Conservation (phyloP, 306 rosid genomes). For the Prunus padus region DNA sequence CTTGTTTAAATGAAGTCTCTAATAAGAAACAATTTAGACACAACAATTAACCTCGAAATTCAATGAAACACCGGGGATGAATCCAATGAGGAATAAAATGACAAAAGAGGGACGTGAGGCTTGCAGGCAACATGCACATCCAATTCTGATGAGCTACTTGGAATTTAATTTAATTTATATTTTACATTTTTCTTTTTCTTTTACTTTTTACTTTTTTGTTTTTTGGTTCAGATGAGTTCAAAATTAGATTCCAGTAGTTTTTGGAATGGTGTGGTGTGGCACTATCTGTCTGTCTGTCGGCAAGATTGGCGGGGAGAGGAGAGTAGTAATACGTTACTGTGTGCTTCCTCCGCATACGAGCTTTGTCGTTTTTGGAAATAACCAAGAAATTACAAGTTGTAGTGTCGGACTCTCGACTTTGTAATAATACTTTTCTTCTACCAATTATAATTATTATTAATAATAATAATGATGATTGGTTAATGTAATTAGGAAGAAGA, state of each 20-base stretch:
- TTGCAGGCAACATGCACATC: not conserved
- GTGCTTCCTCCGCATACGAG: not conserved
- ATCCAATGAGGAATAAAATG: not conserved
- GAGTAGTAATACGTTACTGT: not conserved
- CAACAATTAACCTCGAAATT: not conserved
- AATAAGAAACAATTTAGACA: not conserved
- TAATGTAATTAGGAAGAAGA: not conserved
- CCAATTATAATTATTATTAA: no score
- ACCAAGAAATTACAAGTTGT: no score
- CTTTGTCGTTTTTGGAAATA: not conserved
- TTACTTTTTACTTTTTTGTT: no score
- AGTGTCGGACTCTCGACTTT: not conserved
- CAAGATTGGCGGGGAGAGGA: not conserved
- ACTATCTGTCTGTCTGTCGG: not conserved
- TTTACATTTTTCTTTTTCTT: not conserved
- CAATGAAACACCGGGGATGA: not conserved
- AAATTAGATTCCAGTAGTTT: not conserved
- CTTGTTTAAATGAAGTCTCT: no score
- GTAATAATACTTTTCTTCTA: not conserved
- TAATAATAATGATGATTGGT: no score
- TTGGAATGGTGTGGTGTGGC: not conserved
- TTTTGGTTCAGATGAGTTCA: not conserved
- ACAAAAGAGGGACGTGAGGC: not conserved
- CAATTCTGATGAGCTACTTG: not conserved
- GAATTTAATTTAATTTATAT: not conserved